Percentiles rank a stretch among this genome's conserved stretches.
Conservation (phyloP, 192 early-diverging fungal genomes). For the Coemansia javaensis region DNA sequence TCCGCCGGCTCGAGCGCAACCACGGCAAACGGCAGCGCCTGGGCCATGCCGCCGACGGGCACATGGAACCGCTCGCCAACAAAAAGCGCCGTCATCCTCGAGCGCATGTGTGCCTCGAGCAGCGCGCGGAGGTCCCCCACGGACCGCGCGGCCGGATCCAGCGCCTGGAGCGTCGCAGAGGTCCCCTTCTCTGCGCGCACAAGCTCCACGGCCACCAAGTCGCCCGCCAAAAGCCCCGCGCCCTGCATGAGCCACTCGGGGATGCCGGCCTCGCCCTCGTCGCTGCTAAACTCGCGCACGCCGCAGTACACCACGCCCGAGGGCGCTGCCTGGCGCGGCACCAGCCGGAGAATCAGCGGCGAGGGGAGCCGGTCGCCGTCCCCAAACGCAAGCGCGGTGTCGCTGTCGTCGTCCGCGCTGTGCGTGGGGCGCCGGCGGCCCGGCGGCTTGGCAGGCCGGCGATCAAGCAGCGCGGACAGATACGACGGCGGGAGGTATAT, state of each 20-base stretch:
- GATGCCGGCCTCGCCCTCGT: constrained; percentile 44
- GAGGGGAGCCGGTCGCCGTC: constrained; percentile 17
- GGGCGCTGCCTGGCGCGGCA: background rate
- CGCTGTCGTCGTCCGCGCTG: background rate
- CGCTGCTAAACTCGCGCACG: constrained; percentile 69
- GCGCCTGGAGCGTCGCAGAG: constrained; percentile 59
- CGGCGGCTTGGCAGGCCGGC: too few relatives aligned
- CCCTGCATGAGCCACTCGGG: constrained; percentile 56
- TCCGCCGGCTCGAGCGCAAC: constrained; percentile 60
- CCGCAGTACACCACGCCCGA: constrained; percentile 35
- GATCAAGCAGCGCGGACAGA: constrained; percentile 15
- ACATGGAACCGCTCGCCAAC: constrained; percentile 60
- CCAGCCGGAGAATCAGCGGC: constrained; percentile 30
- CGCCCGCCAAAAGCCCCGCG: constrained; percentile 35
- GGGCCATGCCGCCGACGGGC: constrained; percentile 47
- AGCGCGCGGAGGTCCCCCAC: constrained; percentile 50
- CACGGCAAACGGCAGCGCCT: constrained; percentile 55
- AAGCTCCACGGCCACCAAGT: constrained; percentile 52
- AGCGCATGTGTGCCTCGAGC: constrained; percentile 64
- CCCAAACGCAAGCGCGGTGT: background rate
- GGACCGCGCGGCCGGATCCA: constrained; percentile 11
- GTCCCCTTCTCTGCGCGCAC: constrained; percentile 62
- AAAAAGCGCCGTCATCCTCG: constrained; percentile 63
- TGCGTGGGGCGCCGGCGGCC: background rate
- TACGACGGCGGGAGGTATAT: constrained; percentile 29